Base-by-base conservation (phyloP, 306 rosid species). In the Dryas octopetala region DNA sequence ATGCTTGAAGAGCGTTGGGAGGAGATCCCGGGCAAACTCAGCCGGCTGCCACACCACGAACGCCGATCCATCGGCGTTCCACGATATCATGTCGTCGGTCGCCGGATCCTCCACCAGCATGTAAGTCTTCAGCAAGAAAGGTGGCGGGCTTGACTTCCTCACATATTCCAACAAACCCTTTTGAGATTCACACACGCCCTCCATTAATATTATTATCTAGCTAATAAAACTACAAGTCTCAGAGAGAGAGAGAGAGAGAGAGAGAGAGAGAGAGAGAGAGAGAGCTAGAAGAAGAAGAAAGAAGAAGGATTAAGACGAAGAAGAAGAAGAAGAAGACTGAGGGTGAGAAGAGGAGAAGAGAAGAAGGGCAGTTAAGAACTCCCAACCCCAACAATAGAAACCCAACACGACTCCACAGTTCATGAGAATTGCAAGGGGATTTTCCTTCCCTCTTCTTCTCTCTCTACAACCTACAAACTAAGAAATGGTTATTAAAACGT, bases 341-440 rank as follows among this genome's bases (percentile, higher is more conserved):
- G 70, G 57, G 58, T 47, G 61, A 52, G 76, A 45, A 15, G 77
- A 58, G 7, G 91, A 89, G 89, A 91, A 93, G 80, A 93, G 98
- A 93, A 94, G 97, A 86, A 91, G 97, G 80, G 97, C 95, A 62
- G 96, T 94, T 90, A 94, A 91, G 94, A 94, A 94, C 82, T 89
- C 96, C 98, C 97, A 94, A 83, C 83, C 96, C 98, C 98, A 94
- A 68, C 96, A 94, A 90, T 91, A 90, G 94, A 94, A 94, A 81
- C 98, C 97, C 96, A 89, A 80, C 91, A 94, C 98, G 92, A 93
- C 94, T 87, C 94, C 97, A 87, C 92, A 87, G 92, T 89, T 93
- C 98, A 93, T 93, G 97, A 91, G 97, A 88, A 86, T 52, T 80
- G 92, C 89, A 83, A 91, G 88, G 78, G 63, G 49, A 5, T 26